phyloP scores from a whole-genome alignment of 495 filamentous ascomycete genomes.

The Amniculicola lignicola region DNA sequence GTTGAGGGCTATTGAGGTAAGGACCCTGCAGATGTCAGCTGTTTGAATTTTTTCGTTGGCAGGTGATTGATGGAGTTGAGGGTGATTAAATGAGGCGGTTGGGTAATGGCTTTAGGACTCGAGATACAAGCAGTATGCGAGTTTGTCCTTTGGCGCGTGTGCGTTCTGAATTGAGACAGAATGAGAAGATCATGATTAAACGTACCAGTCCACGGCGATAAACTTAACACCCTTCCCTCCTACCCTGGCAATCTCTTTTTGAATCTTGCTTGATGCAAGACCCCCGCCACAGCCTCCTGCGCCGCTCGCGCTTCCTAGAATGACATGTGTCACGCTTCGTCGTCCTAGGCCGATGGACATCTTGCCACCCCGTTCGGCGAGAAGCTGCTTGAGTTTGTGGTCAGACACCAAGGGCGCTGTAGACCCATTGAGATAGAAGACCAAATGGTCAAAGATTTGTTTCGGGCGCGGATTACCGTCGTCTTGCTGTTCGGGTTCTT shows the following conservation, averaged over 20 bases:
- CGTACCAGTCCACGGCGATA: slow-evolving; percentile 76
- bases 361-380: slow-evolving; percentile 68
- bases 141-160: no score
- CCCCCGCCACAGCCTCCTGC: slow-evolving; percentile 67
- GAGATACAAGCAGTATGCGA: no score
- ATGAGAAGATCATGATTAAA: background rate
- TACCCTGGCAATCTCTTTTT: slow-evolving; percentile 69
- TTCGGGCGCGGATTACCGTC: background rate
- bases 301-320: slow-evolving; percentile 62
- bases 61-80: background rate
- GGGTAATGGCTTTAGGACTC: no score
- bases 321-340: slow-evolving; percentile 78
- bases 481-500: background rate
- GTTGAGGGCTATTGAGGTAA: slow-evolving; percentile 4
- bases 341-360: slow-evolving; percentile 67
- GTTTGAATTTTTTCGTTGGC: background rate
- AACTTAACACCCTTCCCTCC: slow-evolving; percentile 70
- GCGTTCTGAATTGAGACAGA: no score
- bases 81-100: background rate
- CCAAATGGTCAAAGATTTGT: slow-evolving; percentile 62
- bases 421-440: slow-evolving; percentile 85
- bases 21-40: slow-evolving; percentile 3
- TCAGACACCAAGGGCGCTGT: slow-evolving; percentile 79
- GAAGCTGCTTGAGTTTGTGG: slow-evolving; percentile 76
- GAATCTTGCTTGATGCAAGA: slow-evolving; percentile 73